Percentiles rank a stretch among this genome's conserved stretches.
Conservation (phyloP, 139 green algal species). For the Auxenochlorella protothecoides region DNA sequence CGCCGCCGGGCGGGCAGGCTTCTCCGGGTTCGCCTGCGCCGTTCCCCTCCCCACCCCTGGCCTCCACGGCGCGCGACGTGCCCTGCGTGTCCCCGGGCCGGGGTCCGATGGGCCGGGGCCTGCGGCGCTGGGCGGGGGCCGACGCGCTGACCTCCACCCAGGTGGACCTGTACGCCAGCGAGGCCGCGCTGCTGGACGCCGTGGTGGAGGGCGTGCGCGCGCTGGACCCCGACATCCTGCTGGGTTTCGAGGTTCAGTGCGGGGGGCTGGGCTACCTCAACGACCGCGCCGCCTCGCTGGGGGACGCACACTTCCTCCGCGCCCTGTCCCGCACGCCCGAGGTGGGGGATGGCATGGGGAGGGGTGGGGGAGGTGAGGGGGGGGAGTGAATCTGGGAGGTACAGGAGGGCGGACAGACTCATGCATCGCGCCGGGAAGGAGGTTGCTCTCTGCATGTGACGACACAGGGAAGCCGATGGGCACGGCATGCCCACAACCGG, state of each 20-base stretch:
- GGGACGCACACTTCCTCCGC: slow-evolving; percentile 41
- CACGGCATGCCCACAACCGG: no score
- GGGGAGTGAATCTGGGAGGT: background rate
- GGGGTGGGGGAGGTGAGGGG: background rate
- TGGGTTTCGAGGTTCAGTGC: slow-evolving; percentile 84
- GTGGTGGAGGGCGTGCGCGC: slow-evolving; percentile 43
- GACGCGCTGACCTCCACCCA: slow-evolving; percentile 1
- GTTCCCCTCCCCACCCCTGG: background rate
- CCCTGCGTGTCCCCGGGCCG: no score
- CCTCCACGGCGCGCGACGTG: no score
- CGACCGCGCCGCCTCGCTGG: slow-evolving; percentile 50
- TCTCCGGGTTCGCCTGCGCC: background rate
- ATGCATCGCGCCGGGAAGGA: no score
- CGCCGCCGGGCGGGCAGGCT: background rate
- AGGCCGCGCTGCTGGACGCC: slow-evolving; percentile 56
- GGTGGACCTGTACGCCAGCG: slow-evolving; percentile 38
- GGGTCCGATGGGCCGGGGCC: no score
- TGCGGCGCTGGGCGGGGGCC: no score
- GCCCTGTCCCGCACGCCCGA: slow-evolving; percentile 46
- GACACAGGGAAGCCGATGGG: no score
- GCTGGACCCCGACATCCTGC: slow-evolving; percentile 86
- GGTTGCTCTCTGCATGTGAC: no score
- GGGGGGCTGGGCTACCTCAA: slow-evolving; percentile 75
- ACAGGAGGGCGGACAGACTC: no score
- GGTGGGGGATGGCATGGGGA: background rate